A percentile compares a stretch with the other conserved stretches of the same genome.
Conservation (phyloP, 805 yeast species). For the Kodamaea leandrae region DNA sequence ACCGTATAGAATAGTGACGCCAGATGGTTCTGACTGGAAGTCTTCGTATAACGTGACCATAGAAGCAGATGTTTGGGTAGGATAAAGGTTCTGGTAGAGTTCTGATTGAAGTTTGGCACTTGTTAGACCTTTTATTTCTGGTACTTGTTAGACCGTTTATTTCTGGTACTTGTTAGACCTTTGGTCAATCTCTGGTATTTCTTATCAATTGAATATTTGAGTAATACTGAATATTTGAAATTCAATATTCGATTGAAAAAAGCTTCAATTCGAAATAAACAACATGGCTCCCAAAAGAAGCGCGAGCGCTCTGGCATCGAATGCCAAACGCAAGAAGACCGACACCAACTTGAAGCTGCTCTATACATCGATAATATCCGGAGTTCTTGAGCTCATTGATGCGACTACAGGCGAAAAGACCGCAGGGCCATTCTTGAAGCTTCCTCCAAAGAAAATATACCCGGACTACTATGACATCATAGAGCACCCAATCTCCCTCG, state of each 20-base stretch:
- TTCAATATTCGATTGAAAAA: no score
- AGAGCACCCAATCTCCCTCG: slow-evolving; percentile 31
- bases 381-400: slow-evolving; percentile 31
- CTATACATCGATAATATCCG: slow-evolving; percentile 29
- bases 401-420: slow-evolving; percentile 25
- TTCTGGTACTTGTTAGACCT: no score
- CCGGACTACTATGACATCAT: slow-evolving; percentile 41
- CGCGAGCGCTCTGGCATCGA: not conserved
- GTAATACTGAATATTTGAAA: no score
- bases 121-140: no score
- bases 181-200: no score
- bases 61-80: not conserved
- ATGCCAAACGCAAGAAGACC: slow-evolving; percentile 8
- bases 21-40: slow-evolving; percentile 4
- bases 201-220: no score
- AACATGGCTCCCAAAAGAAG: slow-evolving; percentile 8
- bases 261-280: no score
- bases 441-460: slow-evolving; percentile 36
- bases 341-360: slow-evolving; percentile 18
- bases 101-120: no score
- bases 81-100: no score
- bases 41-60: not conserved
- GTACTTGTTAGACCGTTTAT: no score
- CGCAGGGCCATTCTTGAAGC: slow-evolving; percentile 31
- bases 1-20: slow-evolving; percentile 71